A percentile compares a stretch with the other conserved stretches of the same genome.
Conservation (phyloP, 306 rosid species). For the Crotalaria pallida region DNA sequence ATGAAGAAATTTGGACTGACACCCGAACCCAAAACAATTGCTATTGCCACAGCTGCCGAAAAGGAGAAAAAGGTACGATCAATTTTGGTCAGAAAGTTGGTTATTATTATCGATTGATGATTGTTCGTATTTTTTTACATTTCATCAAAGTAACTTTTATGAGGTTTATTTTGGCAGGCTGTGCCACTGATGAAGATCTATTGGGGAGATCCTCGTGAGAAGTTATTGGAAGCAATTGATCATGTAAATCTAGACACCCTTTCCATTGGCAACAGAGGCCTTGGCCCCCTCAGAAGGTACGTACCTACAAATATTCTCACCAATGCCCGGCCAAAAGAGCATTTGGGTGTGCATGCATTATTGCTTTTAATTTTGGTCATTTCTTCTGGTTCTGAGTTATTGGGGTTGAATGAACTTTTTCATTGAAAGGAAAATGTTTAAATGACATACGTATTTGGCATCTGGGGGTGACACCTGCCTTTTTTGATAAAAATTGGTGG, state of each 20-base stretch:
- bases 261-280: constrained; percentile 80
- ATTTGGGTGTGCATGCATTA: not conserved
- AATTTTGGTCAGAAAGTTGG: not conserved
- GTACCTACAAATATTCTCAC: constrained; percentile 15
- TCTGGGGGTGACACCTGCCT: no score
- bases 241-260: constrained; percentile 46
- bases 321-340: not conserved
- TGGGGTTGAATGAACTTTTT: constrained; percentile 1
- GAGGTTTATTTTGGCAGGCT: constrained; percentile 42
- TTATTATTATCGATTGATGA: not conserved
- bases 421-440: no score
- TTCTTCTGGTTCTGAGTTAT: not conserved
- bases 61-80: constrained; percentile 48
- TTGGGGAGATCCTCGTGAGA: constrained; percentile 49
- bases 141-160: not conserved
- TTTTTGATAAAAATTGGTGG: no score
- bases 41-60: constrained; percentile 37
- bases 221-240: constrained; percentile 40
- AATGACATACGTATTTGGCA: no score
- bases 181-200: constrained; percentile 54
- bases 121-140: not conserved
- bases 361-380: not conserved
- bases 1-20: constrained; percentile 65
- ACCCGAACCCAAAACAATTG: constrained; percentile 45
- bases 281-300: constrained; percentile 65